Percentiles rank a stretch among this genome's conserved stretches.
Conservation (phyloP, 2,329 filamentous ascomycete species). For the Fusarium coffeatum region DNA sequence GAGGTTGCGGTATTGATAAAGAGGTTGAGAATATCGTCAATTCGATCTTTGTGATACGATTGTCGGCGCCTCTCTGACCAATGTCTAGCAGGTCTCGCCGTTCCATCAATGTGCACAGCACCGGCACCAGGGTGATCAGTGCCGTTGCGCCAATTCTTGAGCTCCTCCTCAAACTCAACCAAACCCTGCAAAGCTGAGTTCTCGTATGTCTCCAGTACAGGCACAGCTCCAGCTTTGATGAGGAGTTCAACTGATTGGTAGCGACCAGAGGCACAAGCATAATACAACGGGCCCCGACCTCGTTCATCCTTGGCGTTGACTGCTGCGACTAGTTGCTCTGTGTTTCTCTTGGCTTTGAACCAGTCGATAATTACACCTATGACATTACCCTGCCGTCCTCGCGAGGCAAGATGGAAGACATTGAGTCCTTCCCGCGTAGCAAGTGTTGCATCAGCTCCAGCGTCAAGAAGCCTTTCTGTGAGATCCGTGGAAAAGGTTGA, state of each 20-base stretch:
- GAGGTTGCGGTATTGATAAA: background rate
- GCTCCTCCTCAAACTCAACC: background rate
- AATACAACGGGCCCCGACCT: conserved; percentile 39
- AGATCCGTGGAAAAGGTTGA: conserved; percentile 34
- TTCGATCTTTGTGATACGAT: background rate
- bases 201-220: conserved; percentile 31
- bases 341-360: background rate
- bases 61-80: background rate
- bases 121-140: no score
- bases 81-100: no score
- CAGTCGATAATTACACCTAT: conserved; percentile 47
- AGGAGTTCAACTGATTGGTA: conserved; percentile 46
- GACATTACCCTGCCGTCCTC: conserved; percentile 49
- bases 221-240: conserved; percentile 43
- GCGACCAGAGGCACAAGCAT: conserved; percentile 44
- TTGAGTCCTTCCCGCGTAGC: conserved; percentile 51
- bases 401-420: conserved; percentile 55
- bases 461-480: conserved; percentile 49
- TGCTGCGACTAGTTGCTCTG: background rate
- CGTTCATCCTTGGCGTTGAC: background rate
- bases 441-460: conserved; percentile 51
- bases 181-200: background rate
- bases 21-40: background rate
- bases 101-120: background rate
- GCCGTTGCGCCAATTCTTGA: background rate